These are phyloP conservation scores for Malus asiatica DNA, from an alignment of 306 rosid genomes.

Conservation along the genomic window DNA sequence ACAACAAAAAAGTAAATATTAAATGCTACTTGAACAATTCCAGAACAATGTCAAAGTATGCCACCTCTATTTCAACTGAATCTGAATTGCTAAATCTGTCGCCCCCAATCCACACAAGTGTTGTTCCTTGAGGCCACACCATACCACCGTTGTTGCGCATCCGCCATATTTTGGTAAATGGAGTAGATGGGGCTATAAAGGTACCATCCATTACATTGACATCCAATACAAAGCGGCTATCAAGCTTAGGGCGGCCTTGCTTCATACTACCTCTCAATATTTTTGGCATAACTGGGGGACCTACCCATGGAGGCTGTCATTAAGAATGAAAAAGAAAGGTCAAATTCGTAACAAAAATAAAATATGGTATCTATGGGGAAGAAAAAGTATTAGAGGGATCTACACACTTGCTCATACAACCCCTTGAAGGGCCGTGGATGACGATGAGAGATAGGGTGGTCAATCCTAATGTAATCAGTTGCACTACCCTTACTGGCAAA, in stretches of 20 bases:
- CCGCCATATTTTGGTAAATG: constrained; percentile 91
- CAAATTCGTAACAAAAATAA: not conserved
- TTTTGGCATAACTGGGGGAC: constrained; percentile 22
- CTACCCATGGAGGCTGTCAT: constrained; percentile 26
- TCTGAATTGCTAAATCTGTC: constrained; percentile 31
- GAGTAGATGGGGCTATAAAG: constrained; percentile 64
- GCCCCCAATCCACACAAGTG: constrained; percentile 80
- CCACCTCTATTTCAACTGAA: constrained; percentile 63
- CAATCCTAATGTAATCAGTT: constrained; percentile 59
- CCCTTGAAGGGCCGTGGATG: constrained; percentile 26
- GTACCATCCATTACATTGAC: constrained; percentile 82
- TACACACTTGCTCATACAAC: constrained; percentile 20
- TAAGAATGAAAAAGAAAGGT: not conserved
- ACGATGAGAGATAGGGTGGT: constrained; percentile 42
- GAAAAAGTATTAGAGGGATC: constrained; percentile 4
- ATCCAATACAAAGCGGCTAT: constrained; percentile 65
- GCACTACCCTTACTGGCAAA: constrained; percentile 46
- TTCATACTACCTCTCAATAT: constrained; percentile 21
- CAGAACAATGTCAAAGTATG: not conserved
- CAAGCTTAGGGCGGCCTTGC: constrained; percentile 40
- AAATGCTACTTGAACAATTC: not conserved
- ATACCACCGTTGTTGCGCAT: constrained; percentile 66
- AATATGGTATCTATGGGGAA: not conserved
- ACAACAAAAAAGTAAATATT: not conserved
- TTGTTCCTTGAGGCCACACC: constrained; percentile 68